These are phyloP conservation scores for Gentiana dahurica DNA, from an alignment of 257 asterid genomes.

Conservation along the genomic window DNA sequence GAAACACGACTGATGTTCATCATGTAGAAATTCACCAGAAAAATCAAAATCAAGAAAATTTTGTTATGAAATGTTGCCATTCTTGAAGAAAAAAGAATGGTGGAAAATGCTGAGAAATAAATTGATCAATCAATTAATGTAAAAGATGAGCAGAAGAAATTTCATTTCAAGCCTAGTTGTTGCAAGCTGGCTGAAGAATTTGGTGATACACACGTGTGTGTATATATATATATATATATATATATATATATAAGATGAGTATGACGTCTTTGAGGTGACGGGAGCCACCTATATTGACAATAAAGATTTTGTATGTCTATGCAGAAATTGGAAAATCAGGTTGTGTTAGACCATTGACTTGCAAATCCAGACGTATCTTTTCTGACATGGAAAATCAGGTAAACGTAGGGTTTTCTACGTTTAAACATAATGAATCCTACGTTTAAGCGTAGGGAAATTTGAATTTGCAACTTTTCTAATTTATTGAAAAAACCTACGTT, in stretches of 20 bases:
- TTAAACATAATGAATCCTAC: too few relatives aligned
- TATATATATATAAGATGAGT: constrained; percentile 4
- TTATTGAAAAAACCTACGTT: too few relatives aligned
- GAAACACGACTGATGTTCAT: constrained; percentile 15
- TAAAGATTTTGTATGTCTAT: too few relatives aligned
- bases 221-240: too few relatives aligned
- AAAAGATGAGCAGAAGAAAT: background rate
- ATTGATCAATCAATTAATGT: constrained; percentile 21
- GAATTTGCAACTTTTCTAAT: too few relatives aligned
- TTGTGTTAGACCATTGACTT: too few relatives aligned
- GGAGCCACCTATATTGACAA: too few relatives aligned
- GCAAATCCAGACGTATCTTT: too few relatives aligned
- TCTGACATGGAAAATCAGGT: too few relatives aligned
- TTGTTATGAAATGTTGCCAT: constrained; percentile 25
- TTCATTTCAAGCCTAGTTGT: constrained; percentile 49
- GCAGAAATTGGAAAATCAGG: too few relatives aligned
- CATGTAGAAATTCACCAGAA: constrained; percentile 16
- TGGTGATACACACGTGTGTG: constrained; percentile 10
- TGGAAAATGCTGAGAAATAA: constrained; percentile 10
- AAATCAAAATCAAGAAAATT: constrained; percentile 9
- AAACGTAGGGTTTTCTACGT: too few relatives aligned
- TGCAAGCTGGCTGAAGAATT: constrained; percentile 59
- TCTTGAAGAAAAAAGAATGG: constrained; percentile 2
- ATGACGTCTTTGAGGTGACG: constrained; percentile 27
- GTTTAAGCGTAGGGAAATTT: too few relatives aligned